Percentiles rank a stretch among this genome's conserved stretches.
Conservation (phyloP, 176 grass and related monocot genomes). For the Hsuehochloa calcarea region DNA sequence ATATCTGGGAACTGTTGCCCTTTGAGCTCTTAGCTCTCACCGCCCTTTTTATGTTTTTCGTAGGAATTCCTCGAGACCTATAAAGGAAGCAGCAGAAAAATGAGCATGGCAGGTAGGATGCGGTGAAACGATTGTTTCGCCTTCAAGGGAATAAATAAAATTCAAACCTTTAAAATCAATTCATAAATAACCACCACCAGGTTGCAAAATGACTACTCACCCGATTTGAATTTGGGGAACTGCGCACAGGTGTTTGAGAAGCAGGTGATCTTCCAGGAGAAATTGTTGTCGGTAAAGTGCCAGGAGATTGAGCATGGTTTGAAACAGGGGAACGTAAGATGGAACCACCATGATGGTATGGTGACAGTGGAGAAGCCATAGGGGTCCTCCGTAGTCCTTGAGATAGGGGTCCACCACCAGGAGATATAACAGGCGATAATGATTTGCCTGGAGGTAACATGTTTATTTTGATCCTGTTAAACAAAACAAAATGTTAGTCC, state of each 20-base stretch:
- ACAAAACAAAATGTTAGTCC: constrained; percentile 10
- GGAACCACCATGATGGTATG: constrained; percentile 48
- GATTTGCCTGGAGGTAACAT: constrained; percentile 82
- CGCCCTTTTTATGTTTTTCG: constrained; percentile 53
- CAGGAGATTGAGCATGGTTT: constrained; percentile 41
- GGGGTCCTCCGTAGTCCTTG: constrained; percentile 57
- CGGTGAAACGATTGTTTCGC: background rate
- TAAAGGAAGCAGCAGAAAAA: background rate
- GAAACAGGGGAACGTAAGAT: constrained; percentile 50
- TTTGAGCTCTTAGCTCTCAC: constrained; percentile 30
- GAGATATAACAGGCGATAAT: constrained; percentile 55
- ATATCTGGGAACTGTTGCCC: background rate
- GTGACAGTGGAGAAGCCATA: constrained; percentile 64
- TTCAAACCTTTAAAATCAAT: background rate
- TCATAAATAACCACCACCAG: background rate
- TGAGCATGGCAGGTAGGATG: background rate
- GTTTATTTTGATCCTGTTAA: constrained; percentile 93
- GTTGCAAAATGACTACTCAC: constrained; percentile 26
- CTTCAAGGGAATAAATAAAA: background rate
- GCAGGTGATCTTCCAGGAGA: constrained; percentile 61
- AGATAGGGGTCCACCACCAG: constrained; percentile 39
- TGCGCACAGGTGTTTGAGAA: constrained; percentile 8
- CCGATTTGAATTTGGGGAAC: constrained; percentile 40
- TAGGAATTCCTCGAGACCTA: constrained; percentile 61
- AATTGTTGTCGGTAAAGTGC: constrained; percentile 33